phyloP scores from a whole-genome alignment of 108 stramenopile species.

The Seminavis robusta region DNA sequence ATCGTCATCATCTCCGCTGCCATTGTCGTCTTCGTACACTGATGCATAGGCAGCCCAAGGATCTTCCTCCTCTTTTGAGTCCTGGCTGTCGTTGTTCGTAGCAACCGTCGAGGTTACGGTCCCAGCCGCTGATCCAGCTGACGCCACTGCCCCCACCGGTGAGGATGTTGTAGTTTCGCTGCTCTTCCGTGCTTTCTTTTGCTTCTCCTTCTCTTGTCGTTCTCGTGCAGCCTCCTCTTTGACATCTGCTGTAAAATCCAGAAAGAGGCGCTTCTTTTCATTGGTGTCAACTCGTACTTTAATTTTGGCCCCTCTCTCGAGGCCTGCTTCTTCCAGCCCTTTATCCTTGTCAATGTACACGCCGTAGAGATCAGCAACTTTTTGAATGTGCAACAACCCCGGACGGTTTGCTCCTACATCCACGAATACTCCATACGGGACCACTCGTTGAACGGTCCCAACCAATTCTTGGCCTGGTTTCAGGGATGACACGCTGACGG shows the following conservation, averaged over 20 bases:
- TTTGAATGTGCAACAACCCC: constrained; percentile 69
- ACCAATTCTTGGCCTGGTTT: constrained; percentile 30
- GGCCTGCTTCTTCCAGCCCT: constrained; percentile 57
- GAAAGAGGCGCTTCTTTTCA: constrained; percentile 46
- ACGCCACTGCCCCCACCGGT: neutral
- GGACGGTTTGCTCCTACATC: constrained; percentile 78
- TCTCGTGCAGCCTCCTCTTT: constrained; percentile 31
- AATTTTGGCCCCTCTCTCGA: constrained; percentile 46
- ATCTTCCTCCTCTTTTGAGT: constrained; percentile 31
- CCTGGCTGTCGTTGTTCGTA: neutral
- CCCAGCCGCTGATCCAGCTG: neutral
- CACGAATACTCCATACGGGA: constrained; percentile 66
- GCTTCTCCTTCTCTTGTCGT: neutral
- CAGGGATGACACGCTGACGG: constrained; percentile 48
- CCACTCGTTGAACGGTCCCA: constrained; percentile 48
- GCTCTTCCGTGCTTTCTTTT: constrained; percentile 9
- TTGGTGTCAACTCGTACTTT: constrained; percentile 42
- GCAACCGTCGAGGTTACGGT: constrained; percentile 3
- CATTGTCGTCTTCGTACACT: constrained; percentile 8
- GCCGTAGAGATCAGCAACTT: constrained; percentile 46
- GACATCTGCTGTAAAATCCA: constrained; percentile 57
- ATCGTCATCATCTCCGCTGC: constrained; percentile 20
- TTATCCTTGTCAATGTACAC: constrained; percentile 56
- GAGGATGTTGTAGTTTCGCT: neutral
- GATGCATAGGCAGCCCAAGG: constrained; percentile 43